Base-by-base conservation (phyloP, 805 yeast species). In the Priceomyces medius region DNA sequence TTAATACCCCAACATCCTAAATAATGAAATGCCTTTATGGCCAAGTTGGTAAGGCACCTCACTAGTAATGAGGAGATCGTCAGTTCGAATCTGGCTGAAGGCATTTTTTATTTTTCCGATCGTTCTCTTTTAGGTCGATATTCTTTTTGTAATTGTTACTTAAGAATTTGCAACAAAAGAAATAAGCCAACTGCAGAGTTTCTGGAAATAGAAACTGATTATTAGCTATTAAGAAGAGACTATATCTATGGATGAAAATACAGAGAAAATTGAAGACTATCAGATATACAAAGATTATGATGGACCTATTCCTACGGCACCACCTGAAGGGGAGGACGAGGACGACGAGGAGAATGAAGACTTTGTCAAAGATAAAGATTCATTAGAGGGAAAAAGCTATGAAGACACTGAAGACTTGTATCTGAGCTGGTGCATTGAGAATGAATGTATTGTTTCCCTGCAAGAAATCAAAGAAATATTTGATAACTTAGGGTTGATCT, bases 401-500 rank as follows among this genome's bases (percentile, higher is more conserved):
- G 16, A 26, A 26, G 29, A 26, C 7, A 10, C 9, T 5, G 29
- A 9, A 8, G 23, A 32, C 12, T 12, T 20, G 8, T 50, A 46
- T 37, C 45, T 50, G 9, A 48, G 60, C 1, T 61, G 64, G 64
- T 56, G 63, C 40, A 13, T 21, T 14, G 60, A 52, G 28, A 61
- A 61, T 43, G 60, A 49, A 3, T 56, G 64, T 6, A 9, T 42
- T 31, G 10, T 55, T 14, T 17, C 56, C 1, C 66, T 59, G 17
- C 75, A 68, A 28, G 83, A 80, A 48, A 83, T 90, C n/a, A 64
- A 65, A 43, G 68, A 61, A 3, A 77, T 86, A 7, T 85, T 90
- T 55, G 60, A 64, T 18, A 76, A 76, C 20, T 58, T 90, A 36
- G 71, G 78, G n/a, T 54, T 58, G 33, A 70, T 76, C 42, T 88